Base-by-base conservation (phyloP, 306 rosid species). In the Cicer cuneatum region DNA sequence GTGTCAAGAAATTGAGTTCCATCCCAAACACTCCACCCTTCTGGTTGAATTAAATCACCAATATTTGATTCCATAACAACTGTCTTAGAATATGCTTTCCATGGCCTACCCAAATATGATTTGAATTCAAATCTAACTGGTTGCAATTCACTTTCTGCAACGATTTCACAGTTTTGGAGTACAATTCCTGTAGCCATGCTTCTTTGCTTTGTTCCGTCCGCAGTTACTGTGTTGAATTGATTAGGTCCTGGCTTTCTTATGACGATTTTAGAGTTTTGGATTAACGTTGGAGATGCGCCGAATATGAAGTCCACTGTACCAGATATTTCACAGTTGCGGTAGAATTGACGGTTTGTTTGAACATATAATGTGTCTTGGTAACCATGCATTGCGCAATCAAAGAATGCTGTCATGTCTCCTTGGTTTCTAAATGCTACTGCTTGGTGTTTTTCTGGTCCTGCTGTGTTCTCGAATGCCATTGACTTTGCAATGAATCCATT, bases 271-370 rank as follows among this genome's bases (percentile, higher is more conserved):
- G 89, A 86, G 86, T 85, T 90, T 42, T 92, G 97, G 71, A 92
- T 90, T 6, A 88, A 0, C 0, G 84, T 51, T 0, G 85, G 1
- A 0, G 86, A 76, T 10, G 86, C 52, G 0, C 97, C 96, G 16
- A 92, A 92, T 49, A 92, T 90, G 86, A 81, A 92, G 78, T 92
- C 97, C 0, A 92, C 42, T 1, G 96, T 90, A 11, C 97, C 97
- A 0, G 93, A 90, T 46, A 92, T 83, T 18, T 87, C 93, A 14
- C 97, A 88, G 81, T 92, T 87, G 42, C 97, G 80, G 82, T 82
- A 92, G 85, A 90, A 90, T 35, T 92, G 97, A 15, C 93, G 88
- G 0, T 86, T 77, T 0, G 87, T 10, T 7, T 90, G 93, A 2
- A 59, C 84, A 57, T 87, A 92, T 18, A 90, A 10, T 1, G 94